These are phyloP conservation scores for Nidula niveotomentosa DNA, from an alignment of 1,284 basidiomycete species.

Conservation along the genomic window DNA sequence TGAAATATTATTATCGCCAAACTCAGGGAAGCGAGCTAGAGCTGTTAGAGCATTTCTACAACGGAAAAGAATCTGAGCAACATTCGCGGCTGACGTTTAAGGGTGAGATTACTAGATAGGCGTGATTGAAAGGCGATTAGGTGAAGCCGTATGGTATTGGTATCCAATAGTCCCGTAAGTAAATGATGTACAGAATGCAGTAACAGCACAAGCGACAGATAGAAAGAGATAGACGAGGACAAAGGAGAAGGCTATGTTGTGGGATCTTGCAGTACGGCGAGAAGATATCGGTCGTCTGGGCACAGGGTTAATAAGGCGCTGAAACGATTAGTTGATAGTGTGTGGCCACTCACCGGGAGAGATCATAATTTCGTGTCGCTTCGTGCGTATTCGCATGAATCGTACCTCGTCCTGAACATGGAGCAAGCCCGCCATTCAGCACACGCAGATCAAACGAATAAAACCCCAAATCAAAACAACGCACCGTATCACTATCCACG, in stretches of 20 bases:
- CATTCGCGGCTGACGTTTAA: too few relatives aligned
- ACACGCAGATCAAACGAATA: neutral
- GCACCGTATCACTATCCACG: slow-evolving; percentile 12
- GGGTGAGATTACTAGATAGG: too few relatives aligned
- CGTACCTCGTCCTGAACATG: slow-evolving; percentile 74
- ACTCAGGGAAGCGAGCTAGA: too few relatives aligned
- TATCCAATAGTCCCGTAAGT: too few relatives aligned
- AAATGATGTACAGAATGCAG: too few relatives aligned
- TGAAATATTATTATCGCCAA: too few relatives aligned
- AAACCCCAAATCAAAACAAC: slow-evolving; percentile 9
- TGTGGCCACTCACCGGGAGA: slow-evolving; percentile 71
- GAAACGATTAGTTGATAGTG: neutral
- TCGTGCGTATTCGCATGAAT: slow-evolving; percentile 90
- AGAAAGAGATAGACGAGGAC: neutral
- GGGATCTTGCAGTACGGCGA: slow-evolving; percentile 87
- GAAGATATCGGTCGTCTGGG: slow-evolving; percentile 78
- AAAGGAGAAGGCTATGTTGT: slow-evolving; percentile 23
- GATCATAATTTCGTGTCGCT: slow-evolving; percentile 91
- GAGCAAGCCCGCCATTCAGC: neutral
- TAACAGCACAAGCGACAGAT: too few relatives aligned
- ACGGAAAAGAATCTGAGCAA: too few relatives aligned
- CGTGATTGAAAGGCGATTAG: too few relatives aligned
- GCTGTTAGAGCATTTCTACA: too few relatives aligned
- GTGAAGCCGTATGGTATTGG: too few relatives aligned
- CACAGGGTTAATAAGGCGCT: neutral